These are phyloP conservation scores for Thecamonas trahens DNA, from an alignment of 78 protist species.

Conservation along the genomic window DNA sequence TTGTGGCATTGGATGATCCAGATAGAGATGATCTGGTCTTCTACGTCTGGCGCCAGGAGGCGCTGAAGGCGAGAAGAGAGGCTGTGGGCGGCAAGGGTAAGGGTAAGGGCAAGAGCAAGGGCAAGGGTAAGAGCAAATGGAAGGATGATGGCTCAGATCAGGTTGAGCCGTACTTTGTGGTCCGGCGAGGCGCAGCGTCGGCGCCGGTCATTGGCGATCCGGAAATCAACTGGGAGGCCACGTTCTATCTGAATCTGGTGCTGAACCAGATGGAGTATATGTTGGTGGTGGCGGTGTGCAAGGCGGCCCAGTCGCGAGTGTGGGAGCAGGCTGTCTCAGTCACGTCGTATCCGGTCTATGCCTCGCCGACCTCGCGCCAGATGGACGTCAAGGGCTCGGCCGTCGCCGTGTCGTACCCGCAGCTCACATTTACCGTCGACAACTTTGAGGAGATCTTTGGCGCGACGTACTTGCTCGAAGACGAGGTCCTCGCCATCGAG, in stretches of 20 bases:
- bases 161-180: neutral
- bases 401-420: too few relatives aligned
- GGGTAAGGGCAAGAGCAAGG: too few relatives aligned
- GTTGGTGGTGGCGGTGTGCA: constrained; percentile 1
- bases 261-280: constrained; percentile 1
- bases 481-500: neutral
- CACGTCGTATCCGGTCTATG: too few relatives aligned
- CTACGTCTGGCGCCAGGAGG: neutral
- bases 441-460: constrained; percentile 6
- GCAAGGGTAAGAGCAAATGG: too few relatives aligned
- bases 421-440: neutral
- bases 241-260: neutral
- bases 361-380: too few relatives aligned
- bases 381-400: too few relatives aligned
- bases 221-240: neutral
- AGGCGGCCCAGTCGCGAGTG: too few relatives aligned
- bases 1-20: neutral
- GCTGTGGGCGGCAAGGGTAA: too few relatives aligned
- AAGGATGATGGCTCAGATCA: too few relatives aligned
- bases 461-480: neutral
- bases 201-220: neutral
- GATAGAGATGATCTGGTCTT: neutral
- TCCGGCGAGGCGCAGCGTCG: neutral
- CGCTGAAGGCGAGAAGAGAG: too few relatives aligned
- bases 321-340: too few relatives aligned